Evolutionary conservation across 1,139 yeast genomes (phyloP).

Genomic region (Yamadazyma diddensiae): DNA sequence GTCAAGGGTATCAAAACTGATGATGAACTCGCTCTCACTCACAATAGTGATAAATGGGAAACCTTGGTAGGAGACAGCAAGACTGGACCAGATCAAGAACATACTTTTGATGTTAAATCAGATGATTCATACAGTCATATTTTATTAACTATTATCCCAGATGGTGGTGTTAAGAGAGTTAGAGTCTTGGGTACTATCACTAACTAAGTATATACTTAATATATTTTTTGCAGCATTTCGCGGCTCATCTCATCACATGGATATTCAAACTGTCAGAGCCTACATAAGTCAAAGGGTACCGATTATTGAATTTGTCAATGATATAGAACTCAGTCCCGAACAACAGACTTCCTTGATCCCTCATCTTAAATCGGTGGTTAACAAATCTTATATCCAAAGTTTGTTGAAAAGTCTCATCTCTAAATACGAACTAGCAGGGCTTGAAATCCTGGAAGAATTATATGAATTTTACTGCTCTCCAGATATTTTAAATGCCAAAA

Average conservation of each 20-base stretch:
- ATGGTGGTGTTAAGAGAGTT: conserved; percentile 91
- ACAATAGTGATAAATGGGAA: conserved; percentile 52
- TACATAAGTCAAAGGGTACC: conserved; percentile 15
- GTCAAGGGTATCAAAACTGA: conserved; percentile 48
- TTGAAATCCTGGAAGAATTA: conserved; percentile 40
- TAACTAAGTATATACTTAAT: background rate
- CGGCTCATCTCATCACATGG: background rate
- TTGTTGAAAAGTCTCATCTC: conserved; percentile 43
- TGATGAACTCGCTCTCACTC: conserved; percentile 30
- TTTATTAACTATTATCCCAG: conserved; percentile 81
- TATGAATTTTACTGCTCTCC: conserved; percentile 49
- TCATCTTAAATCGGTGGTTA: conserved; percentile 16
- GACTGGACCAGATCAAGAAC: conserved; percentile 81
- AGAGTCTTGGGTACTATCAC: conserved; percentile 68
- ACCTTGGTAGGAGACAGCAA: conserved; percentile 63
- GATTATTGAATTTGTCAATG: conserved; percentile 5
- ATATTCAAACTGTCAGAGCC: background rate
- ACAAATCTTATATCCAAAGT: conserved; percentile 49
- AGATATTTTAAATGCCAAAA: conserved; percentile 34
- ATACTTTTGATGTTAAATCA: conserved; percentile 42
- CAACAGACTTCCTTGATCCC: conserved; percentile 9
- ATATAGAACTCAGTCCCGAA: conserved; percentile 2
- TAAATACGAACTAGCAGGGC: conserved; percentile 25
- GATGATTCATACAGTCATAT: conserved; percentile 55
- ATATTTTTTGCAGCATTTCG: background rate